Evolutionary conservation across 495 filamentous ascomycete genomes (phyloP).

Genomic region (Cudoniella acicularis): DNA sequence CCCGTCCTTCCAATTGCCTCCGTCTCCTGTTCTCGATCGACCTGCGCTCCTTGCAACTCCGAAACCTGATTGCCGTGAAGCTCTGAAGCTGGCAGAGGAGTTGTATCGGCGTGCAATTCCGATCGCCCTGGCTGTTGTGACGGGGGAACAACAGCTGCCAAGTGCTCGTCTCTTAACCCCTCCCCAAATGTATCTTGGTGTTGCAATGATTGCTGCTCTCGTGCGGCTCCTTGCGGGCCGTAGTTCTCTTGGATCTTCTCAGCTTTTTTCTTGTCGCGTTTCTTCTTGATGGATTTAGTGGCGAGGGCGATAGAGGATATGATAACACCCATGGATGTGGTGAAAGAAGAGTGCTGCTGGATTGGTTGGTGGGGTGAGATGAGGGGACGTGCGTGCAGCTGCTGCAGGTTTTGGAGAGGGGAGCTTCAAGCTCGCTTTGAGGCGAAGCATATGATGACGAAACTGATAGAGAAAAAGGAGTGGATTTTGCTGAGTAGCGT

Average conservation of each 20-base stretch:
- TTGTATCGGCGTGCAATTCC: not conserved
- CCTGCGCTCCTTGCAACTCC: not conserved
- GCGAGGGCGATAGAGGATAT: slow-evolving; percentile 7
- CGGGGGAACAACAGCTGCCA: slow-evolving; percentile 7
- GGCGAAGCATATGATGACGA: slow-evolving; percentile 4
- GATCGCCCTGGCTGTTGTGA: not conserved
- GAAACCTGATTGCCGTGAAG: too few species aligned
- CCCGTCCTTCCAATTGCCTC: not conserved
- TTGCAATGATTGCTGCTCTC: slow-evolving; percentile 21
- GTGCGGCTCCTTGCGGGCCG: not conserved
- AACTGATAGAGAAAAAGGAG: not conserved
- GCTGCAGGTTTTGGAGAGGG: not conserved
- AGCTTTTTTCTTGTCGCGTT: slow-evolving; percentile 10
- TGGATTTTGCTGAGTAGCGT: not conserved
- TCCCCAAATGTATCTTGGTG: not conserved
- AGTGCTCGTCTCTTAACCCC: slow-evolving; percentile 16
- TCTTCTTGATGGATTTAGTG: slow-evolving; percentile 6
- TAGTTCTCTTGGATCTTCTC: not conserved
- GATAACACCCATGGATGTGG: slow-evolving; percentile 22
- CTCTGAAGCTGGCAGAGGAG: too few species aligned
- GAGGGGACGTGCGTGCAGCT: slow-evolving; percentile 10
- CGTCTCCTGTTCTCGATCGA: not conserved
- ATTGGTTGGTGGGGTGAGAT: not conserved
- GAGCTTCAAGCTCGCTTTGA: not conserved
- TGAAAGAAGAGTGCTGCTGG: not conserved